Evolutionary conservation across 2,329 filamentous ascomycete genomes (phyloP), one percentile per base, ranked within the genome.

Genomic region (Fusarium lateritium): DNA sequence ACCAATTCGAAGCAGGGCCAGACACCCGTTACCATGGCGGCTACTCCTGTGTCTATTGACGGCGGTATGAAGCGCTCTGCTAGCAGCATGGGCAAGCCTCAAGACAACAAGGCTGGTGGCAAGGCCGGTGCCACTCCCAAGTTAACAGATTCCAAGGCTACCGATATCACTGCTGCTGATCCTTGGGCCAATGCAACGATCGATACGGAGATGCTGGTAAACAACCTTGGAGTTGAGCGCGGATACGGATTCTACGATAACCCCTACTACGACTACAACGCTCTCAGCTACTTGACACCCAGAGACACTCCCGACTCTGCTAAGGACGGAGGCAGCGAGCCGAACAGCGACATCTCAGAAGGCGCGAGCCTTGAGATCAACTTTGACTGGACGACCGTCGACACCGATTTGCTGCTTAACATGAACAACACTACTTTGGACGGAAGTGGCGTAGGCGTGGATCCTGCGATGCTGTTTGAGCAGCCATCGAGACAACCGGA

Each of bases 301-400:
- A 88, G 89, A 62, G 87, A 90, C 73, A 91, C 89, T 9, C 89
- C 88, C 1, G 88, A 90, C 69, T 90, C 88, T 3, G 87, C 83
- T 76, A 89, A 89, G 75, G 88, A 90, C 58, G 84, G 85, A 6
- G 76, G 81, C 10, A 89, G 88, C 40, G 88, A 90, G 71, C 86
- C 87, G 11, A 89, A 85, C 64, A 90, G 87, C 72, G 88, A 91
- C 69, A 85, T 90, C 19, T 84, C 86, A 4, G 88, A 90, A 58
- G 82, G 81, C 7, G 81, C 83, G 5, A 76, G 79, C 17, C 79
- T 89, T 15, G 87, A 89, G 43, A 84, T 89, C 50, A 85, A 83
- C 33, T 73, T 86, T 28, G 78, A 80, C 46, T 89, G 85, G 84
- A 79, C 81, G 44, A 80, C 82, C 13, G 79, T 83, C 33, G 79